Percentiles rank a stretch among this genome's conserved stretches.
Evolutionary conservation across 129 eudicot genomes (phyloP).

Genomic region (Deinandra increscens): DNA sequence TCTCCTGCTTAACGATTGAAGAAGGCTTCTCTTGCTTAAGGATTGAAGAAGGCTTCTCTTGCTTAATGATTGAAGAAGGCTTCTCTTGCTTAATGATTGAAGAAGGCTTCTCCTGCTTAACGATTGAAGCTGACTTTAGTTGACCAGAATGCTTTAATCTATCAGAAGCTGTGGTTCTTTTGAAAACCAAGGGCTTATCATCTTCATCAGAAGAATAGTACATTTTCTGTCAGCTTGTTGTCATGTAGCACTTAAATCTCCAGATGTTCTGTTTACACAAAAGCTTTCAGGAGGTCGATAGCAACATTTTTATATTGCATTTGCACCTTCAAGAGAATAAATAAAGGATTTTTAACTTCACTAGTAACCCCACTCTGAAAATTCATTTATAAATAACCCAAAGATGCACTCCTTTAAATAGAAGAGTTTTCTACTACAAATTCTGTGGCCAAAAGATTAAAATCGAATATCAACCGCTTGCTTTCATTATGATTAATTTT

Average conservation of each 20-base stretch:
- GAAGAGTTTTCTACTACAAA: not conserved
- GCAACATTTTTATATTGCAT: not conserved
- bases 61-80: no score
- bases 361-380: not conserved
- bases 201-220: slow-evolving; percentile 57
- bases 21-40: slow-evolving; percentile 32
- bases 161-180: slow-evolving; percentile 44
- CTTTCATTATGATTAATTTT: not conserved
- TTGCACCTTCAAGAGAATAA: slow-evolving; percentile 9
- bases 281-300: not conserved
- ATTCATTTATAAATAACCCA: not conserved
- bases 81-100: no score
- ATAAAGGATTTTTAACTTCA: not conserved
- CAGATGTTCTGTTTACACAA: not conserved
- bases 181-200: slow-evolving; percentile 74
- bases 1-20: slow-evolving; percentile 15
- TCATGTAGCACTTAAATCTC: slow-evolving; percentile 31
- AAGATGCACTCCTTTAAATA: not conserved
- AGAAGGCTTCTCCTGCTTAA: slow-evolving; percentile 27
- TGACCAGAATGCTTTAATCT: slow-evolving; percentile 36
- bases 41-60: slow-evolving; percentile 28
- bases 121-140: slow-evolving; percentile 20
- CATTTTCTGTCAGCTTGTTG: slow-evolving; percentile 36
- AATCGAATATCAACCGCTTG: slow-evolving; percentile 10
- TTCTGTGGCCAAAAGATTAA: not conserved